Conservation (phyloP, 768 basidiomycete species). For the Lanmaoa pseudosensibilis region DNA sequence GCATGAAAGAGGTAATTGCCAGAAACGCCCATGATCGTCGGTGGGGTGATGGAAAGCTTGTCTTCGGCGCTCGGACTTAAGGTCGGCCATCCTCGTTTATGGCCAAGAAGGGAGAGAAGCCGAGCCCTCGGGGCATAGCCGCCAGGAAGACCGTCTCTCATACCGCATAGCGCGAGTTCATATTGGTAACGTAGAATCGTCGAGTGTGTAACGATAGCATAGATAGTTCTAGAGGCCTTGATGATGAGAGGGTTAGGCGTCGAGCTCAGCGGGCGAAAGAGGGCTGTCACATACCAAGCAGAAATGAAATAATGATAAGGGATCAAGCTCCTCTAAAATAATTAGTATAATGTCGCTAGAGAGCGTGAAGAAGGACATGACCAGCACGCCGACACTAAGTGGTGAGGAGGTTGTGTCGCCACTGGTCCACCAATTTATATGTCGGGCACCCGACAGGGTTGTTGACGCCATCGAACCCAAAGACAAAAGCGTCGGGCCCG, state of each 20-base stretch:
- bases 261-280: not conserved
- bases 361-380: conserved; percentile 37
- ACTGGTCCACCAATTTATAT: conserved; percentile 29
- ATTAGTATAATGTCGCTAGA: conserved; percentile 30
- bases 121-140: conserved; percentile 17
- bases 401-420: conserved; percentile 14
- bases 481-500: conserved; percentile 38
- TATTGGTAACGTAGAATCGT: conserved; percentile 34
- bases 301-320: conserved; percentile 33
- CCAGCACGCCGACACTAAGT: conserved; percentile 34
- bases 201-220: conserved; percentile 21
- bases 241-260: not conserved
- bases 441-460: conserved; percentile 24
- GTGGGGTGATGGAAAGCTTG: conserved; percentile 31
- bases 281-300: conserved; percentile 23
- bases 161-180: conserved; percentile 33
- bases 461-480: conserved; percentile 25
- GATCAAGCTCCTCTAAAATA: conserved; percentile 36
- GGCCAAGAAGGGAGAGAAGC: conserved; percentile 30
- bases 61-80: conserved; percentile 33
- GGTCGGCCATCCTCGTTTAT: conserved; percentile 36
- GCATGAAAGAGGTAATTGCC: conserved; percentile 35
- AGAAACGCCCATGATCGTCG: conserved; percentile 35
- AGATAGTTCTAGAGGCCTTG: conserved; percentile 28
- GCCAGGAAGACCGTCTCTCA: conserved; percentile 28